These are phyloP conservation scores for Fusarium vanettenii DNA, from an alignment of 2,329 filamentous ascomycete species.

Conservation along the genomic window DNA sequence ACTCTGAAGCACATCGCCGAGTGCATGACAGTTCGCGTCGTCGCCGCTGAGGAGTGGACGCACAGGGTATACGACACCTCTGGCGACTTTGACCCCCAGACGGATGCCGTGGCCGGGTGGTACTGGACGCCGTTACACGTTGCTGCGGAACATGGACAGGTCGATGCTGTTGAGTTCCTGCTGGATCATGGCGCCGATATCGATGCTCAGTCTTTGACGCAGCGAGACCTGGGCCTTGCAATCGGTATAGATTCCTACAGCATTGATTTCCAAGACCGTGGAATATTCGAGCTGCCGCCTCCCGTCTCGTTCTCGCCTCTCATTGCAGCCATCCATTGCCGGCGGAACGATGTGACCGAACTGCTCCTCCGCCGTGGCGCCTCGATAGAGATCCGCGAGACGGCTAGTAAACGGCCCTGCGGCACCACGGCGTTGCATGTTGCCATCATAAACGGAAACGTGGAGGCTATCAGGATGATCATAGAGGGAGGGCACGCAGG, in stretches of 20 bases:
- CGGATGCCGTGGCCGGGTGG: background rate
- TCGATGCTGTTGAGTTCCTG: constrained; percentile 13
- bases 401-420: background rate
- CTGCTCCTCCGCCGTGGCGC: constrained; percentile 17
- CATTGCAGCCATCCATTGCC: constrained; percentile 11
- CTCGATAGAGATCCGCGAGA: constrained; percentile 15
- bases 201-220: constrained; percentile 4
- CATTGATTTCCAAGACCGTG: constrained; percentile 19
- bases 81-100: background rate
- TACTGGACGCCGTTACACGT: constrained; percentile 6
- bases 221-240: background rate
- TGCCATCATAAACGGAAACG: constrained; percentile 15
- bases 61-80: background rate
- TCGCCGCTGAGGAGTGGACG: background rate
- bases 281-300: constrained; percentile 8
- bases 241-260: background rate
- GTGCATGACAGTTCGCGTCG: background rate
- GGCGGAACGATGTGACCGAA: background rate
- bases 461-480: constrained; percentile 2
- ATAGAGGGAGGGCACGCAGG: constrained; percentile 14
- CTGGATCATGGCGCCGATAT: constrained; percentile 10
- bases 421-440: constrained; percentile 23
- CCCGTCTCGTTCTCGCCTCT: constrained; percentile 22
- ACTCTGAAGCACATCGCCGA: background rate
- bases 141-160: background rate